Evolutionary conservation across 176 grass and related monocot genomes (phyloP), one percentile per base, ranked within the genome.

Genomic region (Ananas comosus): DNA sequence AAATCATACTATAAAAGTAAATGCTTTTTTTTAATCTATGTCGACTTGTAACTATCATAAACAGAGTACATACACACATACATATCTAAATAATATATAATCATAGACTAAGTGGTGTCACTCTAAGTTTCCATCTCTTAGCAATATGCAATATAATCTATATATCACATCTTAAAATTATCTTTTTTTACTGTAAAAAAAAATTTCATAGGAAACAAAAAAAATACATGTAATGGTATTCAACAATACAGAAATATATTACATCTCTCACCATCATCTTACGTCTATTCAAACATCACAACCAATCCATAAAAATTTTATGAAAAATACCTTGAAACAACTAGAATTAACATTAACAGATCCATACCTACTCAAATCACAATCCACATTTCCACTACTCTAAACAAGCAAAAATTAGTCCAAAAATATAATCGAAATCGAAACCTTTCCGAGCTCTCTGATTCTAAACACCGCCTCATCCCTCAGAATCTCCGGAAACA

Each of bases 381-480:
- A 12, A 76, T 76, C 64, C 13, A 63, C 9, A 61, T 13, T 65
- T 23, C 49, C 23, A 49, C 64, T 47, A 19, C 52, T 11, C 48
- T 25, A 12, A 8, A 50, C n/a, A 16, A 9, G 10, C 53, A 57
- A 57, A 56, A 56, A 56, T 14, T 63, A 68, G 73, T 70, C 51
- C 11, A 47, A 53, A 17, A 51, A 56, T 74, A 42, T 49, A 22
- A 70, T 52, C 64, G 77, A 73, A 0, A 29, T 9, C 75, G 63
- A 51, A 80, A 85, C 88, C 92, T 92, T 83, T 49, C 83, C 92
- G 9, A 96, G 76, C 22, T 96, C 67, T 66, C 79, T 78, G 48
- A 96, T 78, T 80, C 88, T 83, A 11, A 49, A 49, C 57, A 96
- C 81, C 13, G 86, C 80, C 82, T 90, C 86, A 64, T 96, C 88